Base-by-base conservation (phyloP, 257 asterid genomes). In the Ligustrum vulgare region DNA sequence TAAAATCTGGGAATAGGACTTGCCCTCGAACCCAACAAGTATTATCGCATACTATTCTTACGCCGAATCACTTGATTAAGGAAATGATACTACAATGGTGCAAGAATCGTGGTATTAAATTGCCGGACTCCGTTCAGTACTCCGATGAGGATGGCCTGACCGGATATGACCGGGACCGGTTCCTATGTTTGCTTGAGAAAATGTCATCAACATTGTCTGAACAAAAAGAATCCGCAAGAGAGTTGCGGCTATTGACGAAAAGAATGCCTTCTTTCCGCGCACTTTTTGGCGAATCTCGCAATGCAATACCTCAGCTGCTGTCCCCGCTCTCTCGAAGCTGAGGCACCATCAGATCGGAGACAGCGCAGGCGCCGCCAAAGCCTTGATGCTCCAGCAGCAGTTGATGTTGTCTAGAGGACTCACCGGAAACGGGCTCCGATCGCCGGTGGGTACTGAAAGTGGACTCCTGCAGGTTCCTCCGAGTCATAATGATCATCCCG, bases 11-110 rank as follows among this genome's bases (percentile, higher is more conserved):
- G 71, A 95, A 91, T 39, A 81, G 97, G 71, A 89, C 91, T 0
- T 92, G 99, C 84, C 99, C 99, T 18, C 74, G 62, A 47, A 89
- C 98, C 3, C 88, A 92, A 36, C 97, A 95, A 79, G 98, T 95
- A n/a, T 96, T 95, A 36, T 84, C 97, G 5, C 87, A 91, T 79
- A 89, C 92, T 3, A 32, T 74, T 33, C 96, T 95, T 39, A 90
- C 91, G 0, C 96, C 98, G 6, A 95, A 95, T 82, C 87, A 80
- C 84, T 82, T 92, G 79, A 82, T 95, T 62, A 85, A 88, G 13
- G 87, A 83, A 22, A 69, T 95, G 94, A 95, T 91, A 34, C 72
- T 74, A 1, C 86, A 89, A 64, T 93, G 96, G 97, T 91, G 97
- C 85, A 77, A 88, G 83, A 80, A 78, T 45, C 82, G 81, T 41